Evolutionary conservation across 176 grass and related monocot species (phyloP).

Genomic region (Oryza punctata): DNA sequence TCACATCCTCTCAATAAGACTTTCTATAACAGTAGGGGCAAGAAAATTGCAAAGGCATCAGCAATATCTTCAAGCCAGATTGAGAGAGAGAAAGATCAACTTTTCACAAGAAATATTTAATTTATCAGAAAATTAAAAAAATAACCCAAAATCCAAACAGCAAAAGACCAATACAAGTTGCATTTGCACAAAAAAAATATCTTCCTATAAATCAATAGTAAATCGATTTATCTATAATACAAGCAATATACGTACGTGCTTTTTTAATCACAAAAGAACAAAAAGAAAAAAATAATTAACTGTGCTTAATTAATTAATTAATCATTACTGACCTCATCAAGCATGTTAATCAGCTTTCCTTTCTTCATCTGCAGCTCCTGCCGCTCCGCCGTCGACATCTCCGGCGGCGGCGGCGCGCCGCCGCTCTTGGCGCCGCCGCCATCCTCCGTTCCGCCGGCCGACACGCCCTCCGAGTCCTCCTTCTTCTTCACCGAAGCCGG

Average conservation of each 20-base stretch:
- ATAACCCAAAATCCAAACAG: background rate
- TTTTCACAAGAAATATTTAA: background rate
- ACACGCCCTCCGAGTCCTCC: slow-evolving; percentile 52
- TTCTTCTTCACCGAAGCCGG: slow-evolving; percentile 40
- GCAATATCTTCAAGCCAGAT: slow-evolving; percentile 22
- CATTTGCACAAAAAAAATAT: background rate
- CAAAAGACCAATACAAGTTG: background rate
- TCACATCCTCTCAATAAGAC: slow-evolving; percentile 30
- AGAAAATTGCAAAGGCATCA: slow-evolving; percentile 25
- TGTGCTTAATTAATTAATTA: background rate
- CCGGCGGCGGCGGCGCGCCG: slow-evolving; percentile 11
- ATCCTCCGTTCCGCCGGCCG: slow-evolving; percentile 42
- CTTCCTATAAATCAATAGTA: background rate
- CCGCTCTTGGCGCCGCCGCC: slow-evolving; percentile 24
- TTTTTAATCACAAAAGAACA: background rate
- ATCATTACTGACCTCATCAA: slow-evolving; percentile 79
- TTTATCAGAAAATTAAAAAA: background rate
- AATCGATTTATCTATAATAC: background rate
- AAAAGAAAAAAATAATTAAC: background rate
- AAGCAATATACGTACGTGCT: background rate
- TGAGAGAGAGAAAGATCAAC: background rate
- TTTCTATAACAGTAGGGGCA: slow-evolving; percentile 33
- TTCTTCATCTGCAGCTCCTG: slow-evolving; percentile 99
- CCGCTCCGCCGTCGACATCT: slow-evolving; percentile 86
- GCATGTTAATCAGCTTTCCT: slow-evolving; percentile 96